These are phyloP conservation scores for Physcomitrium patens DNA, from an alignment of 225 moss, liverwort and hornwort genomes.

Conservation along the genomic window DNA sequence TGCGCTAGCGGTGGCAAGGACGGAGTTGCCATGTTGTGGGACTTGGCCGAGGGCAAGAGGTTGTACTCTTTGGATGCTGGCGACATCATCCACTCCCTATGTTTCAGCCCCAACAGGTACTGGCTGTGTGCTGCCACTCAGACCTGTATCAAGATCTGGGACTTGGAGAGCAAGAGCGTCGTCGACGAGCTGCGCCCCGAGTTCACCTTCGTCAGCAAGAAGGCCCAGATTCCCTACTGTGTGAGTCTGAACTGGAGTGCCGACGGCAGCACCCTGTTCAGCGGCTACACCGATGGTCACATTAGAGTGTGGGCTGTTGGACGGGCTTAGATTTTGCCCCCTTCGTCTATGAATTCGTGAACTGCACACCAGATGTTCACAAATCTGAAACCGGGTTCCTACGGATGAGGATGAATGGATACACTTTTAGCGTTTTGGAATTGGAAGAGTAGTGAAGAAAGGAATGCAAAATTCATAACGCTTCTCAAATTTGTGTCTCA, in stretches of 20 bases:
- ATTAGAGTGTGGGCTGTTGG: conserved; percentile 96
- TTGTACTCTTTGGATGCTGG: conserved; percentile 92
- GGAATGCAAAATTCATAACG: conserved; percentile 26
- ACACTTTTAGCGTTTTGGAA: conserved; percentile 6
- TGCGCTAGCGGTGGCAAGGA: conserved; percentile 97
- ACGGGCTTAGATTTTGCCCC: conserved; percentile 46
- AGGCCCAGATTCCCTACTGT: conserved; percentile 89
- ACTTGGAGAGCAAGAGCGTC: conserved; percentile 93
- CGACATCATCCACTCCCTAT: conserved; percentile 85
- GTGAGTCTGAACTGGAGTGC: conserved; percentile 91
- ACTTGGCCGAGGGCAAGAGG: conserved; percentile 90
- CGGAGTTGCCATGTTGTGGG: conserved; percentile 96
- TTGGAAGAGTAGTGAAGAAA: conserved; percentile 8
- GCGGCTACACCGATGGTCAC: conserved; percentile 92
- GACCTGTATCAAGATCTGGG: conserved; percentile 97
- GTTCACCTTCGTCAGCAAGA: conserved; percentile 78
- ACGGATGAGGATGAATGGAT: conserved; percentile 26
- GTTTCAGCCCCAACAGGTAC: conserved; percentile 98
- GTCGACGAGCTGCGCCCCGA: conserved; percentile 95
- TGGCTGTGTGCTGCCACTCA: conserved; percentile 98
- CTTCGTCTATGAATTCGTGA: neutral
- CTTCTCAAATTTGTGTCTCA: neutral
- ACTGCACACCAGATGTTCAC: neutral
- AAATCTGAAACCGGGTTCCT: neutral
- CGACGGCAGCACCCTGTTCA: conserved; percentile 89